These are phyloP conservation scores for Sclerotinia sclerotiorum DNA, from an alignment of 2,329 filamentous ascomycete genomes.

Conservation along the genomic window DNA sequence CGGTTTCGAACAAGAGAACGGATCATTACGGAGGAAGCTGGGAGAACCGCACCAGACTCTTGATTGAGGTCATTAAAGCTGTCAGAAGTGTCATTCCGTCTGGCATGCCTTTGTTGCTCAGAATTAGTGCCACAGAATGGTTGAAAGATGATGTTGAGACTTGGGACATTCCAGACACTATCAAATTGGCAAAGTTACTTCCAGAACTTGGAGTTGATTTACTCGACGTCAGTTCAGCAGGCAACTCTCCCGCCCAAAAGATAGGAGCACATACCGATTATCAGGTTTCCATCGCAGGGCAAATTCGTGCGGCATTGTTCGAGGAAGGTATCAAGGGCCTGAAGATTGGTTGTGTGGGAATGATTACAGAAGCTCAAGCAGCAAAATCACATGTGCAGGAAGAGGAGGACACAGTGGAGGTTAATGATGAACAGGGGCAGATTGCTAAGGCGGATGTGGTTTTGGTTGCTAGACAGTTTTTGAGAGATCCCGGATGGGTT, in stretches of 20 bases:
- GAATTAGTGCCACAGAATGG: constrained; percentile 64
- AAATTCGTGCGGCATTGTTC: constrained; percentile 65
- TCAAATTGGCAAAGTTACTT: constrained; percentile 67
- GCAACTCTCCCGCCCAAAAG: constrained; percentile 59
- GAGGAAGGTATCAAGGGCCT: constrained; percentile 53
- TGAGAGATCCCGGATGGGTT: constrained; percentile 79
- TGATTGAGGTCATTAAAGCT: constrained; percentile 54
- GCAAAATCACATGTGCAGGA: constrained; percentile 45
- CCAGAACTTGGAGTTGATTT: constrained; percentile 75
- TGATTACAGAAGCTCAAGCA: constrained; percentile 63
- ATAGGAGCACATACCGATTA: constrained; percentile 57
- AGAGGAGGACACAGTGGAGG: constrained; percentile 45
- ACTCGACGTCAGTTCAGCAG: constrained; percentile 78
- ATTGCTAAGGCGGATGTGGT: constrained; percentile 63
- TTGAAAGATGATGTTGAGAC: constrained; percentile 46
- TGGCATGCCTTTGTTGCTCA: constrained; percentile 56
- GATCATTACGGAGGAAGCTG: constrained; percentile 66
- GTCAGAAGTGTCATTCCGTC: constrained; percentile 54
- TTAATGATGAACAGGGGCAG: constrained; percentile 37
- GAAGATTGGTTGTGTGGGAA: constrained; percentile 71
- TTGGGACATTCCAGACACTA: constrained; percentile 41
- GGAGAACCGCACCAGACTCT: constrained; percentile 63
- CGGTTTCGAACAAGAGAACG: constrained; percentile 58
- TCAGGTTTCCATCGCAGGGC: constrained; percentile 71
- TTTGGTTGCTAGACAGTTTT: constrained; percentile 70